Evolutionary conservation across 169 alveolate species (phyloP), one percentile per base, ranked within the genome.

Genomic region (Miamiensis avidus): DNA sequence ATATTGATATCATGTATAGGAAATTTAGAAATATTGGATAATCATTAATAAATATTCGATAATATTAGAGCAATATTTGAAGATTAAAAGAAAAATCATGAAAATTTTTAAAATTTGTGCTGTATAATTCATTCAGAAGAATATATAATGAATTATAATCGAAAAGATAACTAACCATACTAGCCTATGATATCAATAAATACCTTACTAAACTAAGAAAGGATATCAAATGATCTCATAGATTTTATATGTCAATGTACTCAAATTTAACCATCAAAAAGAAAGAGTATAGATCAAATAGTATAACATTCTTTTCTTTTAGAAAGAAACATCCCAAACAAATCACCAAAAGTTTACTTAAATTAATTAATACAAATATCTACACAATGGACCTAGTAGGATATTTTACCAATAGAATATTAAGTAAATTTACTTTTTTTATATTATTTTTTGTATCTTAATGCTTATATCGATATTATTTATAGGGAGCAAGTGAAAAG

Each of bases 1-100:
- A 78, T 76, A 16, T 64, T 86, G n/a, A 81, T 74, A n/a, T 79
- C 87, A n/a, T 86, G 84, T 0, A 76, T 86, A 75, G 90, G 90
- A 31, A 69, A 86, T n/a, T 76, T 86, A n/a, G 87, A 86, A 29
- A 81, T 75, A 34, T 82, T 81, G 33, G 87, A 83, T 15, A 86
- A 86, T 74, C 78, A 75, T 0, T 34, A 82, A 69, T 65, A 34
- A 65, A 29, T 86, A 25, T 75, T 34, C 81, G 86, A 86, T 64
- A 79, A 86, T 25, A 74, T 76, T n/a, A 76, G 81, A 49, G 75
- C 49, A 28, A 34, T 86, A 0, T 64, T 86, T 11, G 86, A 86
- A 34, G 87, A 79, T 74, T 74, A 81, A 28, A 74, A 82, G 15
- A 86, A 81, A 75, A 34, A 75, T 25, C 34, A 74, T 29, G 86